These are phyloP conservation scores for Sarcomyxa edulis DNA, from an alignment of 768 basidiomycete species.

Conservation along the genomic window DNA sequence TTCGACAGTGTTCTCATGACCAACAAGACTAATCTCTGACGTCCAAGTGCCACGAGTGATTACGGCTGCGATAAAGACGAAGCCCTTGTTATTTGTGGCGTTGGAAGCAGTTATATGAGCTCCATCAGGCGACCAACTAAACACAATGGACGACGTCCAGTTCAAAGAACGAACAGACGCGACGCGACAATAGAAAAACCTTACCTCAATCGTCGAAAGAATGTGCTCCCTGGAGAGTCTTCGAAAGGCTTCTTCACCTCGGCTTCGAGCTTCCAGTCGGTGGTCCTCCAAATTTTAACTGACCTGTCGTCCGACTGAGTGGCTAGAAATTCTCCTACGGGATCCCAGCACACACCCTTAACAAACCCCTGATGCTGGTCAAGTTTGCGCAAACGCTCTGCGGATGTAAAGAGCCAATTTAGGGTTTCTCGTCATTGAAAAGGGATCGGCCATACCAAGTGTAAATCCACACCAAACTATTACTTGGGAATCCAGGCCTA, in stretches of 20 bases:
- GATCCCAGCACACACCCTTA: conserved; percentile 99
- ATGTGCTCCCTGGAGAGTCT: conserved; percentile 91
- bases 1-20: conserved; percentile 96
- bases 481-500: conserved; percentile 87
- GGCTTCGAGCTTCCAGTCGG: conserved; percentile 83
- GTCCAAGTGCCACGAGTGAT: conserved; percentile 88
- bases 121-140: conserved; percentile 98
- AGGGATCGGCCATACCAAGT: conserved; percentile 51
- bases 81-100: conserved; percentile 92
- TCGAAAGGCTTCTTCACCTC: conserved; percentile 89
- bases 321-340: conserved; percentile 96
- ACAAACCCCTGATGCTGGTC: conserved; percentile 94
- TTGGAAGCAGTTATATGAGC: conserved; percentile 97
- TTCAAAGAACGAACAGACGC: no score
- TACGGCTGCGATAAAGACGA: conserved; percentile 96
- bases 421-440: background rate
- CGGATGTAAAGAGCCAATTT: conserved; percentile 3
- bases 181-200: conserved; percentile 7
- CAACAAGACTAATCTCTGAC: conserved; percentile 89
- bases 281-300: conserved; percentile 95
- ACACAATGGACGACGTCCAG: background rate
- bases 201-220: conserved; percentile 86
- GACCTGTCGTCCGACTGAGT: conserved; percentile 96
- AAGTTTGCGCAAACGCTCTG: conserved; percentile 80
- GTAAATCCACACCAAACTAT: conserved; percentile 93